Conservation (phyloP, 2,329 filamentous ascomycete genomes). For the Claviceps sp. region DNA sequence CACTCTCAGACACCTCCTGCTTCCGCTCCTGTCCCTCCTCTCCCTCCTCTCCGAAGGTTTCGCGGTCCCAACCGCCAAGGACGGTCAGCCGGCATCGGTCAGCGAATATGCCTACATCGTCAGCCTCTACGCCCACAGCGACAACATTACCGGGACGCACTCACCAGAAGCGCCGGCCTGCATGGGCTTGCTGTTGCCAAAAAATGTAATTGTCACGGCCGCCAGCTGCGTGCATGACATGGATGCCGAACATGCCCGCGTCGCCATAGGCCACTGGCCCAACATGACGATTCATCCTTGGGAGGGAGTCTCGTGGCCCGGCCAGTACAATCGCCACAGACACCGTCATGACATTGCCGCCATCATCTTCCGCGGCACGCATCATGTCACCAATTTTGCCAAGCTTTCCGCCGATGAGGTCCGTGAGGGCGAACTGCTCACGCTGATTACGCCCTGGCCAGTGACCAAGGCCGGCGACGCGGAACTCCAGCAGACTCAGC, state of each 20-base stretch:
- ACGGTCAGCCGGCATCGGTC: not conserved
- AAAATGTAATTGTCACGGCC: constrained; percentile 1
- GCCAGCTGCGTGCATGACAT: not conserved
- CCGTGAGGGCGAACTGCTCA: not conserved
- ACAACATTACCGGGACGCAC: not conserved
- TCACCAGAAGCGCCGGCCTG: not conserved
- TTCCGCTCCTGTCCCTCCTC: not conserved
- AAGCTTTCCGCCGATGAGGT: not conserved
- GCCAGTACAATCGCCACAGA: not conserved
- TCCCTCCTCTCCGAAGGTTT: not conserved
- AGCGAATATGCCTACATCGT: constrained; percentile 1
- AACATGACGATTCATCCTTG: not conserved
- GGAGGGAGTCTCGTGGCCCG: not conserved
- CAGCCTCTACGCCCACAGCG: not conserved
- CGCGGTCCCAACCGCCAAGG: not conserved
- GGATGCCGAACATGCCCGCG: not conserved
- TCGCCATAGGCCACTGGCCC: not conserved
- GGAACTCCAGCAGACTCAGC: not conserved
- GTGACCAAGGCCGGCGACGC: no score
- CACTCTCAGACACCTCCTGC: not conserved
- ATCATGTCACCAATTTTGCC: not conserved
- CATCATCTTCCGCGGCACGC: not conserved
- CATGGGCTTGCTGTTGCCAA: not conserved
- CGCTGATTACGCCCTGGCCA: no score
- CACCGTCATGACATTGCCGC: constrained; percentile 1